Conservation (phyloP, 148 eudicot genomes). For the Fagopyrum homotropicum region DNA sequence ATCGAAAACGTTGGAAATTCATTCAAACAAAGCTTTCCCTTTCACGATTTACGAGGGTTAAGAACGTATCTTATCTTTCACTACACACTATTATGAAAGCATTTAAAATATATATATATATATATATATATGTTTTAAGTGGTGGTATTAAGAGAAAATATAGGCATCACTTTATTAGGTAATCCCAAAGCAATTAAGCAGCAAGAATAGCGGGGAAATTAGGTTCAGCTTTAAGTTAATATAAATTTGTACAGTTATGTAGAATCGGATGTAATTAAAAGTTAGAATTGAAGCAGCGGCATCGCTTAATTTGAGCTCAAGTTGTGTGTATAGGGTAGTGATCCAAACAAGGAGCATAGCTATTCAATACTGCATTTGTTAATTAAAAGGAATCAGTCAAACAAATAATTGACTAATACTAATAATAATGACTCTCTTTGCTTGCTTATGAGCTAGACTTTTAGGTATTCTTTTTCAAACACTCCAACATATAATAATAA, state of each 20-base stretch:
- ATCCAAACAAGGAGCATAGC: constrained; percentile 9
- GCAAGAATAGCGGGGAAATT: too few species aligned
- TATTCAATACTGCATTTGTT: constrained; percentile 13
- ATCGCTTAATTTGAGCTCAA: too few species aligned
- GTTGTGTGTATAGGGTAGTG: background rate
- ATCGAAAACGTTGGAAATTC: background rate
- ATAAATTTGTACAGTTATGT: too few species aligned
- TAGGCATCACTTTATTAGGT: too few species aligned
- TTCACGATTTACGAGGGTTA: background rate
- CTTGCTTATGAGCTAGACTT: constrained; percentile 1
- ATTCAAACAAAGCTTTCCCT: background rate
- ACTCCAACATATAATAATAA: too few species aligned
- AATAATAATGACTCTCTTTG: background rate
- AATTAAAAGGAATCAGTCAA: constrained; percentile 2
- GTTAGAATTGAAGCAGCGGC: too few species aligned
- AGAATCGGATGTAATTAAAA: too few species aligned
- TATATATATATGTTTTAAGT: too few species aligned
- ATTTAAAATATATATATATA: background rate
- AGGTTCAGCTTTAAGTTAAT: too few species aligned
- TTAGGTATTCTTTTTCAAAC: background rate
- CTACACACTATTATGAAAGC: background rate
- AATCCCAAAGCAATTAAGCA: too few species aligned
- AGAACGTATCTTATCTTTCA: background rate
- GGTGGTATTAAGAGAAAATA: too few species aligned
- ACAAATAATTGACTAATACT: background rate